Evolutionary conservation across 2,329 filamentous ascomycete genomes (phyloP).

Genomic region (Colletotrichum cuscutae): DNA sequence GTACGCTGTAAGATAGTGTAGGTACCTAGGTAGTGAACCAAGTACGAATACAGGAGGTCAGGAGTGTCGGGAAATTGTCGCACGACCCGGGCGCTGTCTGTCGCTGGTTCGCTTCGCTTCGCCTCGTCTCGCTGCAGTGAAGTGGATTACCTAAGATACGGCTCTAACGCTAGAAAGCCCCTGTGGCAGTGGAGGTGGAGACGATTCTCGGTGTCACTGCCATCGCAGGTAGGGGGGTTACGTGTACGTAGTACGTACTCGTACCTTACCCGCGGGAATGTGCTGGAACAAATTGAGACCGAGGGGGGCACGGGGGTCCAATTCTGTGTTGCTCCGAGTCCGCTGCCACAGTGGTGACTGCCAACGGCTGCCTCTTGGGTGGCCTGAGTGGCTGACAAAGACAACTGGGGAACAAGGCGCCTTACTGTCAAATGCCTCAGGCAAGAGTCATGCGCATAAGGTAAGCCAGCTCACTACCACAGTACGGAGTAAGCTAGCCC

Average conservation of each 20-base stretch:
- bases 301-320: background rate
- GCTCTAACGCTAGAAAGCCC: background rate
- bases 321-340: background rate
- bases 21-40: too few relatives aligned
- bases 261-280: slow-evolving; percentile 2
- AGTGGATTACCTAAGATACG: background rate
- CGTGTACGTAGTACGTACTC: background rate
- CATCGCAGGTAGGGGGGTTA: background rate
- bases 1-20: background rate
- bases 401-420: background rate
- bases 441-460: background rate
- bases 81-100: background rate
- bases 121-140: background rate
- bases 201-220: background rate
- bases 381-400: background rate
- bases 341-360: background rate
- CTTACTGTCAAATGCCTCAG: background rate
- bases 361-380: slow-evolving; percentile 4
- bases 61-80: background rate
- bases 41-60: too few relatives aligned
- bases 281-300: slow-evolving; percentile 9
- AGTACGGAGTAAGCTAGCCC: too few relatives aligned
- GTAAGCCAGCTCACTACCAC: background rate
- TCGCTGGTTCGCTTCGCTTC: slow-evolving; percentile 6
- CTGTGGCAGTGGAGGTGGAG: slow-evolving; percentile 13